Base-by-base conservation (phyloP, 202 grass and related monocot genomes). In the Panicum virgatum region DNA sequence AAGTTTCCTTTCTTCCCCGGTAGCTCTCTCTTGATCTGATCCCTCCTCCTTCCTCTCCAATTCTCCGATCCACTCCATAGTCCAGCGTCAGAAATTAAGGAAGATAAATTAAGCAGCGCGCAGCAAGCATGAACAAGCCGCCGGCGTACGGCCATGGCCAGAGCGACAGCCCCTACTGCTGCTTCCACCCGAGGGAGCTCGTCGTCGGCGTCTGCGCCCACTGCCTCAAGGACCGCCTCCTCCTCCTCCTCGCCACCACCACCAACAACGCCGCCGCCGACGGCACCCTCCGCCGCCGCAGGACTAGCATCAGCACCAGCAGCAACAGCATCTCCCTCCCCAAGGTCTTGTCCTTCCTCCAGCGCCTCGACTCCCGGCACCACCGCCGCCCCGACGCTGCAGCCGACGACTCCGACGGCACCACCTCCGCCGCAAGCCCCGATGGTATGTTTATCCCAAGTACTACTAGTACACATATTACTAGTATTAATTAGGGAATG, bases 211-310 rank as follows among this genome's bases (percentile, higher is more conserved):
- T 98, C 0, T 98, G 95, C 69, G 82, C 95, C 0, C 63, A 82
- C 64, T 98, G 95, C 72, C 91, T 98, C 86, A 89, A 61, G 82
- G 92, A 93, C 27, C 88, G 88, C 58, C 91, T 98, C 68, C 84
- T 93, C 0, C 75, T 92, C 1, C 65, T 91, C 3, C 80, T 98
- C 67, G 88, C 87, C 26, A 72, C 88, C 58, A 83, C 73, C 53
- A 36, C 69, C 74, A 58, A 45, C 66, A 0, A n/a, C 52, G 15
- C 80, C 36, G n/a, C 22, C 14, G n/a, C 72, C 1, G 69, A 9
- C 30, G 30, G 3, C 32, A 34, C 32, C 1, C 52, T 40, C 25
- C 29, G 51, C 37, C 83, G 72, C 36, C 84, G 82, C 46, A 34
- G 32, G 32, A 34, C 32, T 0, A 34, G 3, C 32, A 34, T 4